Evolutionary conservation across 768 basidiomycete genomes (phyloP).

Genomic region (Gloeopeniophorella convolvens): DNA sequence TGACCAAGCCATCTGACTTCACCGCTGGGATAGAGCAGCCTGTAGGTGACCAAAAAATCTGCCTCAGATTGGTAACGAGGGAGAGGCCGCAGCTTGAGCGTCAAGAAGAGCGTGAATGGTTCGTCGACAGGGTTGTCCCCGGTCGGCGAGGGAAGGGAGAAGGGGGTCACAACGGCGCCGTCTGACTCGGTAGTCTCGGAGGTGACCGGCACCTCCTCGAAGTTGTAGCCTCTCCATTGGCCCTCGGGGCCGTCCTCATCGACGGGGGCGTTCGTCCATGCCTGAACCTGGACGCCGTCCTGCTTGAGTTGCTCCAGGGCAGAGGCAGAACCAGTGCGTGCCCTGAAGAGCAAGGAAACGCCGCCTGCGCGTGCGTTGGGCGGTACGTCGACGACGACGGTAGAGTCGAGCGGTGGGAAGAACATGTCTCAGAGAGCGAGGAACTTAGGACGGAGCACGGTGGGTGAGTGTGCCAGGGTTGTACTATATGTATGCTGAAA

Average conservation of each 20-base stretch:
- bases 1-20: constrained; percentile 41
- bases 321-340: constrained; percentile 17
- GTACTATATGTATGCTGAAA: background rate
- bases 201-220: constrained; percentile 9
- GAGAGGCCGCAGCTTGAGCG: constrained; percentile 13
- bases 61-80: constrained; percentile 8
- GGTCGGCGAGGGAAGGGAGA: constrained; percentile 11
- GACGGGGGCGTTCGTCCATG: constrained; percentile 22
- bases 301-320: constrained; percentile 12
- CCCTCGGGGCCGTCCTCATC: constrained; percentile 12
- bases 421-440: constrained; percentile 10
- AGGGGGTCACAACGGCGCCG: background rate
- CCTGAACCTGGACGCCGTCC: constrained; percentile 19
- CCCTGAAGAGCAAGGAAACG: constrained; percentile 18
- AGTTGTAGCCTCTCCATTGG: constrained; percentile 19
- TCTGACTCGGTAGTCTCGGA: background rate
- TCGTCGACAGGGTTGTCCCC: constrained; percentile 9
- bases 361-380: constrained; percentile 8
- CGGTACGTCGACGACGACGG: constrained; percentile 15
- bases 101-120: constrained; percentile 14
- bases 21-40: constrained; percentile 39
- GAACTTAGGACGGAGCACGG: background rate
- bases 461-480: background rate
- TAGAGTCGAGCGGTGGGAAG: constrained; percentile 19
- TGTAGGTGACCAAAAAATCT: constrained; percentile 35